Evolutionary conservation across 345 rosid genomes (phyloP), one percentile per base, ranked within the genome.

Genomic region (Moricandia moricandioides): DNA sequence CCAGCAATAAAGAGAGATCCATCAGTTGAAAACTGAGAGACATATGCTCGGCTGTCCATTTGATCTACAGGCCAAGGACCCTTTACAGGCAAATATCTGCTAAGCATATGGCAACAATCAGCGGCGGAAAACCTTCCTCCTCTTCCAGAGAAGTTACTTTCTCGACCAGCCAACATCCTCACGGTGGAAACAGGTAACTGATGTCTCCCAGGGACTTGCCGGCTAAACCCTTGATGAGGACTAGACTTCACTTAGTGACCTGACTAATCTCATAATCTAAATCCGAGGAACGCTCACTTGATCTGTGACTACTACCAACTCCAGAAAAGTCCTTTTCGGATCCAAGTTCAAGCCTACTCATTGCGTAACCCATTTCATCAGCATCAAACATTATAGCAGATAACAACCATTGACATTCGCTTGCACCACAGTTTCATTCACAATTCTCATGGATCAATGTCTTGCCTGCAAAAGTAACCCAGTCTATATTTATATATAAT

Each of bases 1-100:
- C 95, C 96, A 4, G 97, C 98, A 67, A 89, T 77, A 73, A 90
- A 94, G 12, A 94, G 80, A 73, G 98, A 89, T 43, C 97, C 98
- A 81, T 94, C 97, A 52, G 87, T 85, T 7, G 97, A 91, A 76
- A 91, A 90, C 80, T 91, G 96, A 45, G 98, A 91, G 59, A 94
- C 96, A 82, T 94, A 91, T 11, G 95, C 96, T 66, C 96, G 83
- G 78, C 88, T 87, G 8, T 66, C 76, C 87, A 83, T 87, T 78
- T 84, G 96, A 77, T 94, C 97, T 55, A 91, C 81, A 57, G 73
- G 88, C 87, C 86, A 87, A 78, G 97, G 97, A 62, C 95, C 96
- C 40, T 88, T 84, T 4, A 86, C 88, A 1, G 98, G 97, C 85
- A 91, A 79, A 81, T 85, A 94, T 79, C 95, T 81, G 76, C 97